A percentile compares a stretch with the other conserved stretches of the same genome.
phyloP scores from a whole-genome alignment of 2,329 filamentous ascomycete genomes.

The Rhexocercosporidium sp. region DNA sequence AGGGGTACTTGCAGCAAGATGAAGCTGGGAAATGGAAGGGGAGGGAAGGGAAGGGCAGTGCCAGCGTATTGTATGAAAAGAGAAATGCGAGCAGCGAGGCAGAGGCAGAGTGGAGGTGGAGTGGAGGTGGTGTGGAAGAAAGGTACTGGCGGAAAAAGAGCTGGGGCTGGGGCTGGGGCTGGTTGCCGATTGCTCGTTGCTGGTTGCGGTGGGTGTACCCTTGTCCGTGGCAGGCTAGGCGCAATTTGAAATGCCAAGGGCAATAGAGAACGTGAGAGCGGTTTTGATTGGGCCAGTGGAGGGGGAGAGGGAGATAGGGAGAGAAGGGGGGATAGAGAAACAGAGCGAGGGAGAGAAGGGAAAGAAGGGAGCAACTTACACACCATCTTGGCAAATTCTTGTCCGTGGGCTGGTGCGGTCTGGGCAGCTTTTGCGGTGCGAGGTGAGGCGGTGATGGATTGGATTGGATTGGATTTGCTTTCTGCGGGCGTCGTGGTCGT shows the following conservation, averaged over 20 bases:
- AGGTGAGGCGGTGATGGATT: constrained; percentile 1
- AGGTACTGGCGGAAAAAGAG: constrained; percentile 7
- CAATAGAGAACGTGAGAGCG: constrained; percentile 2
- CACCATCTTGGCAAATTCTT: constrained; percentile 35
- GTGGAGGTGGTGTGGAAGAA: neutral
- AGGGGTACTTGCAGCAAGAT: constrained; percentile 2
- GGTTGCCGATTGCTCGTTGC: too few relatives aligned
- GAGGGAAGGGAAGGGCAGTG: too few relatives aligned
- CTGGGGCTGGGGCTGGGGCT: neutral
- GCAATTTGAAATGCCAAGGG: constrained; percentile 12
- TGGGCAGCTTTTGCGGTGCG: constrained; percentile 2
- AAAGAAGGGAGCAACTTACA: constrained; percentile 31
- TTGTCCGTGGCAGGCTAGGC: constrained; percentile 11
- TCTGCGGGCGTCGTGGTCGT: neutral
- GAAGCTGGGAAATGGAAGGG: constrained; percentile 1
- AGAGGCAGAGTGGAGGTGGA: too few relatives aligned
- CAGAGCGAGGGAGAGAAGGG: constrained; percentile 9
- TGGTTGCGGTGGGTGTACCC: too few relatives aligned
- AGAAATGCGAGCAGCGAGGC: neutral
- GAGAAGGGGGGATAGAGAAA: constrained; percentile 8
- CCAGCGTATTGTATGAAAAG: constrained; percentile 10
- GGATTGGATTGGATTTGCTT: constrained; percentile 25
- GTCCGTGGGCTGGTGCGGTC: neutral
- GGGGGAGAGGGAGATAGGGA: neutral
- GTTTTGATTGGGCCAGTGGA: constrained; percentile 6